Evolutionary conservation across 2,329 filamentous ascomycete species (phyloP), one percentile per base, ranked within the genome.

Genomic region (Endoconidiophora polonica): DNA sequence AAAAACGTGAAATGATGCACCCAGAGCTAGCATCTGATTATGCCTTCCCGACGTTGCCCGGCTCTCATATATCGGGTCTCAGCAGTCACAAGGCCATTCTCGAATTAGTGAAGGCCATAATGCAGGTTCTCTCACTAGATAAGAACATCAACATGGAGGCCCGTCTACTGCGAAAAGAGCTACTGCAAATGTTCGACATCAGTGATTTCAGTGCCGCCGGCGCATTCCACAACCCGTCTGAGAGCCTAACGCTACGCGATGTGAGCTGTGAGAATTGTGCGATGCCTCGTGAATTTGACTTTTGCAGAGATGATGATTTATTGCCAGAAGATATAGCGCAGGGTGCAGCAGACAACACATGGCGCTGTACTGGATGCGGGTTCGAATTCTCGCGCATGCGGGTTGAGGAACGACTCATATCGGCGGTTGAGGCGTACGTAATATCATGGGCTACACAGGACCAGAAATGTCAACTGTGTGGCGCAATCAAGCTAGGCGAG

Each of bases 241-340:
- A 83, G 50, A 80, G 73, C 42, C 73, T 96, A 3, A 76, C 75
- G 56, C 68, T 98, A 3, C 62, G 73, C 3, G 83, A 90, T 60
- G 67, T 95, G 29, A 84, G 85, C 54, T 98, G 91, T 64, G 80
- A 88, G 56, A 85, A 85, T 61, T 98, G 91, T 68, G 94, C 88
- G 43, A 78, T 91, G 65, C 77, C 84, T 10, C 79, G 86, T 29
- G 88, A 96, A 59, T 71, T 96, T 29, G 91, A 98, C 61, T 73
- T 98, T 23, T 98, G 91, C 63, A 81, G 88, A 4, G 91, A 98
- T 59, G 81, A 86, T 58, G 81, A 86, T 55, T 68, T 96, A 2
- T 70, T 91, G 2, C 79, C 81, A 0, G 69, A 73, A 48, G 65
- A 52, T 46, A 55, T 18, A 56, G 12, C 44, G 14, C 44, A 45